Evolutionary conservation across 176 grass and related monocot genomes (phyloP).

Genomic region (Lolium multiflorum): DNA sequence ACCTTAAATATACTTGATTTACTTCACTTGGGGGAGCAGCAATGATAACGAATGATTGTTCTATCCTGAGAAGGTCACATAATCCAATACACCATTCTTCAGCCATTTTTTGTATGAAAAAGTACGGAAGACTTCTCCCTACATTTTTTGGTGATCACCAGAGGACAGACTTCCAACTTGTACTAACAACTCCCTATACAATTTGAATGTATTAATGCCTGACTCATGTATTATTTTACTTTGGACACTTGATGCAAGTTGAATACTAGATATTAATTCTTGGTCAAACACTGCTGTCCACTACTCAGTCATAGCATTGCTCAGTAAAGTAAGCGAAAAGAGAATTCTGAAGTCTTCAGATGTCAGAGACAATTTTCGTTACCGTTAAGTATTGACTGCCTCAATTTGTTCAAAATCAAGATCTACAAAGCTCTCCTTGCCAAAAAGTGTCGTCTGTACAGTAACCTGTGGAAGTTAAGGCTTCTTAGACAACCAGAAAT

Average conservation of each 20-base stretch:
- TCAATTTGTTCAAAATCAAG: slow-evolving; percentile 89
- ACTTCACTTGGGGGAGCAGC: background rate
- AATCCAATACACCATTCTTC: background rate
- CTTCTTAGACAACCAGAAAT: slow-evolving; percentile 42
- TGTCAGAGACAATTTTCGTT: slow-evolving; percentile 25
- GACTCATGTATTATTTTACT: background rate
- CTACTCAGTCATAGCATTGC: background rate
- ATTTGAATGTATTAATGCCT: background rate
- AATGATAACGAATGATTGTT: background rate
- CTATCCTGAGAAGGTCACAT: slow-evolving; percentile 10
- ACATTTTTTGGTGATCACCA: background rate
- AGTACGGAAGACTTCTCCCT: background rate
- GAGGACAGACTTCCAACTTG: background rate
- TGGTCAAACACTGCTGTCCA: background rate
- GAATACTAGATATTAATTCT: background rate
- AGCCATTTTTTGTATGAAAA: background rate
- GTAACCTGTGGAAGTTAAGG: slow-evolving; percentile 60
- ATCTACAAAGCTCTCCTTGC: slow-evolving; percentile 87
- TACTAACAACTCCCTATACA: background rate
- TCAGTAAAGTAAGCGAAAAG: background rate
- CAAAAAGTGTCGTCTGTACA: slow-evolving; percentile 71
- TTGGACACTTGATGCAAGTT: slow-evolving; percentile 8
- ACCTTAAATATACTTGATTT: background rate
- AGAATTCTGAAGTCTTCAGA: slow-evolving; percentile 19
- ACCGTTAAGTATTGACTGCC: slow-evolving; percentile 36